phyloP scores from a whole-genome alignment of 1,284 basidiomycete genomes.

The Cystobasidium slooffiae region DNA sequence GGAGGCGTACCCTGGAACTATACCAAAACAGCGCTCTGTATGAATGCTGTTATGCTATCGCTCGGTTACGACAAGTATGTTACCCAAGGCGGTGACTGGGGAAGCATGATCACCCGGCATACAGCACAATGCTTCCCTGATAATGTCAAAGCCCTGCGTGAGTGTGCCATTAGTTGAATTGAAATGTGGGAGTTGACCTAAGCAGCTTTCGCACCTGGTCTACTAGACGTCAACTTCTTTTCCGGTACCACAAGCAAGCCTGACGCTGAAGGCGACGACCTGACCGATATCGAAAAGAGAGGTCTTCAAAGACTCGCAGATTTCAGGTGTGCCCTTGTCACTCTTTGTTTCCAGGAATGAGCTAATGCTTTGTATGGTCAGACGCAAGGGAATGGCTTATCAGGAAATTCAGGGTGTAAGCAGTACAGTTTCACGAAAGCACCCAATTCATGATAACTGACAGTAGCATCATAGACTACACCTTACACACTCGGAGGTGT shows the following conservation, averaged over 20 bases:
- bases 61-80: constrained; percentile 49
- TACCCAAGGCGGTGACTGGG: constrained; percentile 48
- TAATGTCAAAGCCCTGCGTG: constrained; percentile 38
- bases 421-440: background rate
- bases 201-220: background rate
- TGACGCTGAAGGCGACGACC: constrained; percentile 7
- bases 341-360: background rate
- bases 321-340: constrained; percentile 13
- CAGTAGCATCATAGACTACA: constrained; percentile 13
- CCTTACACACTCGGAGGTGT: constrained; percentile 44
- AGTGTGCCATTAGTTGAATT: background rate
- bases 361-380: background rate
- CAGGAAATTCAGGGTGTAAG: constrained; percentile 37
- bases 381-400: constrained; percentile 36
- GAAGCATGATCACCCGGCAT: constrained; percentile 35
- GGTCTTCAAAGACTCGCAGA: constrained; percentile 34
- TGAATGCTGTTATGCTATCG: constrained; percentile 49
- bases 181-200: background rate
- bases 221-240: constrained; percentile 40
- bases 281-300: constrained; percentile 33
- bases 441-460: background rate
- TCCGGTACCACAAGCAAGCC: constrained; percentile 32
- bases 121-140: constrained; percentile 41
- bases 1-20: constrained; percentile 38
- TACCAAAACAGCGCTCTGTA: constrained; percentile 46